Conservation (phyloP, 768 basidiomycete genomes). For the Amanita rubescens region DNA sequence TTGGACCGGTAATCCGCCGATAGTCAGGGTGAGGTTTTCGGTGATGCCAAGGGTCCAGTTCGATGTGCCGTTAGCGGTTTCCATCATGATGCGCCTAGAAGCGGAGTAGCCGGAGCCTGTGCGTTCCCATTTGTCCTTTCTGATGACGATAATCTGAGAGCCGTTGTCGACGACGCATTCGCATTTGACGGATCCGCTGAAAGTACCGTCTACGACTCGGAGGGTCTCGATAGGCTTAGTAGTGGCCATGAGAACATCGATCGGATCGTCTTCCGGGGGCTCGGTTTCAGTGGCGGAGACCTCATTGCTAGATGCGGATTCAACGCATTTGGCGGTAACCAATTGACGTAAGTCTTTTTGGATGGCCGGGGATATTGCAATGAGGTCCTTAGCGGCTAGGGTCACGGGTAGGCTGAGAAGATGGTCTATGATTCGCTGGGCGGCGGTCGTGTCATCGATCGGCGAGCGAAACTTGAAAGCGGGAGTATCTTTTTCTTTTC, state of each 20-base stretch:
- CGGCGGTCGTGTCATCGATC: background rate
- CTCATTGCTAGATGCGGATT: background rate
- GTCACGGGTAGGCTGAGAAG: background rate
- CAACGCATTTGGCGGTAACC: background rate
- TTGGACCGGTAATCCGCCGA: constrained; percentile 4
- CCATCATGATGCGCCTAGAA: background rate
- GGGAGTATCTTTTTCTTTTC: background rate
- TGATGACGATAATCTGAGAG: background rate
- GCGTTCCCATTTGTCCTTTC: background rate
- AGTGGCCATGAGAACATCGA: background rate
- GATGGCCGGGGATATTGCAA: background rate
- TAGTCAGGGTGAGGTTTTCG: too few relatives aligned
- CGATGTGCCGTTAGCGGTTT: background rate
- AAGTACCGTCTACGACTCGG: background rate
- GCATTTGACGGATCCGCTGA: background rate
- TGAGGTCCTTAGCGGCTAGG: background rate
- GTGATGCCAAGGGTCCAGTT: too few relatives aligned
- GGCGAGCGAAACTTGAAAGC: background rate
- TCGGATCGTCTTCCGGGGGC: background rate
- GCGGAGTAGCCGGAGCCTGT: background rate
- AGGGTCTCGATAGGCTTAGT: background rate
- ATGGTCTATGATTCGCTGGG: background rate
- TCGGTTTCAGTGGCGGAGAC: constrained; percentile 5
- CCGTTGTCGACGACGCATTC: background rate
- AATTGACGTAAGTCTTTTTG: background rate